phyloP scores from a whole-genome alignment of 306 rosid species.

The Prunus mongolica region DNA sequence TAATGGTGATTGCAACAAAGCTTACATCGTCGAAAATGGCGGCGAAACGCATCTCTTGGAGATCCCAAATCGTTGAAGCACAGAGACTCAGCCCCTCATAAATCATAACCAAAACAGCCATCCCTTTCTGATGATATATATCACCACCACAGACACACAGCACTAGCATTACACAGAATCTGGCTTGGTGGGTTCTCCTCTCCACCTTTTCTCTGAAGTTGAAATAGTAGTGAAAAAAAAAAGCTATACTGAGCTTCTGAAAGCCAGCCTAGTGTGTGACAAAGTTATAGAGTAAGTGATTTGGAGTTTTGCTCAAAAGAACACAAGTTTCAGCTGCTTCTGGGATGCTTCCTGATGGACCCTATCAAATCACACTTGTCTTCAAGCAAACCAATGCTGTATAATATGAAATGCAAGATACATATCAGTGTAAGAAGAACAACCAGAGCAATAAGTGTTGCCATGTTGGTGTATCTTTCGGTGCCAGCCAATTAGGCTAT shows the following conservation, averaged over 20 bases:
- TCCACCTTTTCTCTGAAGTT: neutral
- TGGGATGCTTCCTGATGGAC: conserved; percentile 33
- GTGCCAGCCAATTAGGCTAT: no score
- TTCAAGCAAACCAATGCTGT: neutral
- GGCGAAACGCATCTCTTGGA: conserved; percentile 48
- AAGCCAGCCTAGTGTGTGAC: neutral
- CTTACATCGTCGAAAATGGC: conserved; percentile 27
- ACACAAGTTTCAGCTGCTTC: conserved; percentile 23
- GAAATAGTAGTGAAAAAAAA: neutral
- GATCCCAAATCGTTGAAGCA: conserved; percentile 43
- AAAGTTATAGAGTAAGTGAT: neutral
- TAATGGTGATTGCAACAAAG: conserved; percentile 11
- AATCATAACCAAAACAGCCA: conserved; percentile 23
- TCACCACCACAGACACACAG: neutral
- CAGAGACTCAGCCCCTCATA: conserved; percentile 24
- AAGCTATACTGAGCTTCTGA: no score
- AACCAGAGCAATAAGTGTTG: neutral
- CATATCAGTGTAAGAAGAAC: no score
- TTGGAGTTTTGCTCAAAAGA: neutral
- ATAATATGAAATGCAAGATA: neutral
- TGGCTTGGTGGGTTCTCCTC: neutral
- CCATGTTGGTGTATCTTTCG: neutral
- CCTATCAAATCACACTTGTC: neutral
- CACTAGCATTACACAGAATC: neutral
- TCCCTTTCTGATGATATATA: neutral